phyloP scores from a whole-genome alignment of 345 rosid species.

The Geranium rotundifolium region DNA sequence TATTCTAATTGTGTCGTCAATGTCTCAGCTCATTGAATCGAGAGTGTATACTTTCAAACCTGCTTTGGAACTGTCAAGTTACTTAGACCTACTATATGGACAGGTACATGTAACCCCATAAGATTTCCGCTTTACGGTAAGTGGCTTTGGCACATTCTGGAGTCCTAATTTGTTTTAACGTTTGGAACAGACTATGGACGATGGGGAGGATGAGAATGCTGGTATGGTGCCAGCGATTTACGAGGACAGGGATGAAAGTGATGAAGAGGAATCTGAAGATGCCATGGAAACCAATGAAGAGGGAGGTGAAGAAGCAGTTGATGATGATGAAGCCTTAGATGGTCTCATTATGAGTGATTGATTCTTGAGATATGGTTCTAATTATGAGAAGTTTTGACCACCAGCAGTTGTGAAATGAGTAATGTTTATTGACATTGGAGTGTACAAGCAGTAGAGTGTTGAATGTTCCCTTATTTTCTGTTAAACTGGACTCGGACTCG shows the following conservation, averaged over 20 bases:
- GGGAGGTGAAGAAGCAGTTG: constrained; percentile 13
- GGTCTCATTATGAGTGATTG: not conserved
- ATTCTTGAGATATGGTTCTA: too few species aligned
- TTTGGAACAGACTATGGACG: constrained; percentile 39
- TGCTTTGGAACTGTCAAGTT: constrained; percentile 59
- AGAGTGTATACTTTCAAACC: constrained; percentile 57
- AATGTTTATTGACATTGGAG: not conserved
- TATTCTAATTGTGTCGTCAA: constrained; percentile 3
- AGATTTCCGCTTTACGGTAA: not conserved
- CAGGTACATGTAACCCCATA: constrained; percentile 23
- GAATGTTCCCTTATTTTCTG: too few species aligned
- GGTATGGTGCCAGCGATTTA: constrained; percentile 35
- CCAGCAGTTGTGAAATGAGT: not conserved
- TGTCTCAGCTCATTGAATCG: constrained; percentile 67
- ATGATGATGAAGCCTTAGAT: not conserved
- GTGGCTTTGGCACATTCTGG: not conserved
- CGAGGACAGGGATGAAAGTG: constrained; percentile 56
- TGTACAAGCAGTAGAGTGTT: too few species aligned
- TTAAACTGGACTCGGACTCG: too few species aligned
- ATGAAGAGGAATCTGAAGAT: constrained; percentile 54
- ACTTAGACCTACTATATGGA: constrained; percentile 44
- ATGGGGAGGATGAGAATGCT: constrained; percentile 32
- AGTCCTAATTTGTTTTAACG: not conserved
- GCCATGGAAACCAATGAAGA: constrained; percentile 41
- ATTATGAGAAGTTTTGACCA: not conserved